Evolutionary conservation across 2,329 filamentous ascomycete species (phyloP).

Genomic region (Pestalotiopsis fici): DNA sequence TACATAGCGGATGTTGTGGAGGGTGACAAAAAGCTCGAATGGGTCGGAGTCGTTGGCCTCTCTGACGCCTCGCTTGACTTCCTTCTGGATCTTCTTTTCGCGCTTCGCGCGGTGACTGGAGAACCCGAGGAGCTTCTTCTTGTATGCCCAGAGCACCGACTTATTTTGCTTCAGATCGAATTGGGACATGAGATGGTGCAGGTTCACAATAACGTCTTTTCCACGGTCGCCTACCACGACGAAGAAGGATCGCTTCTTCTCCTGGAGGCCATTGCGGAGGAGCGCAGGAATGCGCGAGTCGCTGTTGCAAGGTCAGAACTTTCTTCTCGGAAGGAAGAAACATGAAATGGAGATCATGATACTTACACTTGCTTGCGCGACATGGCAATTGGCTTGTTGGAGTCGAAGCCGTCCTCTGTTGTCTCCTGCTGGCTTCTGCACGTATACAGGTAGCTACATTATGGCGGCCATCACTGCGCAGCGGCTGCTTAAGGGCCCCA

Average conservation of each 20-base stretch:
- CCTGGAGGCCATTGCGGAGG: conserved; percentile 86
- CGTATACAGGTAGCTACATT: neutral
- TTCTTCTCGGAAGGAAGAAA: neutral
- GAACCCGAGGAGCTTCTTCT: conserved; percentile 94
- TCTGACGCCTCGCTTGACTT: conserved; percentile 91
- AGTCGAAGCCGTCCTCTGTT: neutral
- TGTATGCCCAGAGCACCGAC: conserved; percentile 97
- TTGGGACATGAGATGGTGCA: conserved; percentile 74
- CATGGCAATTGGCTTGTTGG: neutral
- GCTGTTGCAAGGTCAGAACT: conserved; percentile 40
- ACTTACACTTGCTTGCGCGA: conserved; percentile 3
- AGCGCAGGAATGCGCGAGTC: conserved; percentile 90
- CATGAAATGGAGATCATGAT: neutral
- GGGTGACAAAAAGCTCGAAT: conserved; percentile 94
- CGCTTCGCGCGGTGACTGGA: conserved; percentile 96
- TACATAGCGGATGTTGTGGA: conserved; percentile 96
- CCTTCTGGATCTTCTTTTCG: conserved; percentile 97
- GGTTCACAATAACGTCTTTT: conserved; percentile 95
- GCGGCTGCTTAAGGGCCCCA: neutral
- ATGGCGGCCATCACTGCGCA: neutral
- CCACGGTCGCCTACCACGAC: conserved; percentile 91
- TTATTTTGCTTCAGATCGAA: conserved; percentile 94
- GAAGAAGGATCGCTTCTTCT: conserved; percentile 98
- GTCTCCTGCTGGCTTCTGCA: neutral
- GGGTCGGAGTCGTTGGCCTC: conserved; percentile 92